Base-by-base conservation (phyloP, 2,329 filamentous ascomycete species). In the Pseudogymnoascus pannorum region DNA sequence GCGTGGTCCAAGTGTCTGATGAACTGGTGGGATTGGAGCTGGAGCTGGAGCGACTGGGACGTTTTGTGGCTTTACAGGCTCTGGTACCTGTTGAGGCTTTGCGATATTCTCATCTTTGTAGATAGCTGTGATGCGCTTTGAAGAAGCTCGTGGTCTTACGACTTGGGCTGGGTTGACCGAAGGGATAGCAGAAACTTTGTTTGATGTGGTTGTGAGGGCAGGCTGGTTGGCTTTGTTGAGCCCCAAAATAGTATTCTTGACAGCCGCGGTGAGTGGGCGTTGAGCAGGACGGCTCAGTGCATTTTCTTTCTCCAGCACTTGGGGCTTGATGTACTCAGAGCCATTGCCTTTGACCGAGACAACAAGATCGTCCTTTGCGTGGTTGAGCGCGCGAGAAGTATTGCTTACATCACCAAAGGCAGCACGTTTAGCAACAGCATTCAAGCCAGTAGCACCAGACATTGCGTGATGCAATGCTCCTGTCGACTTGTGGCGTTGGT, bases 341-440 rank as follows among this genome's bases (percentile, higher is more conserved):
- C 65, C 62, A 35, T 60, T 61, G 18, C 75, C 74, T 71, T 83
- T 84, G 62, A 74, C 76, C 26, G 72, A 67, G 24, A 83, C 70
- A 59, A 76, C 76, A 36, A 77, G 78, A 68, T 88, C 85, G 72
- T 88, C 85, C 68, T 83, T 82, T 58, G 71, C 74, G 3, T 70
- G 67, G 16, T 73, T 71, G 31, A 72, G 63, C 31, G 69, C 64
- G 64, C 75, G 76, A 35, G 71, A 60, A 0, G 81, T 86, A 70
- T 92, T 93, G 78, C 89, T 94, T 64, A 94, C 82, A 72, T 96
- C 92, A 58, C 84, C 89, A 74, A 95, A 92, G 11, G 86, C 90
- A 64, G 87, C 86, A 67, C 92, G 86, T 77, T 92, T 94, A 61
- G 86, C 79, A 62, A 83, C 80, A 60, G 81, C 80, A 74, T 87